phyloP scores from a whole-genome alignment of 306 rosid species.

The Oemleria cerasiformis region DNA sequence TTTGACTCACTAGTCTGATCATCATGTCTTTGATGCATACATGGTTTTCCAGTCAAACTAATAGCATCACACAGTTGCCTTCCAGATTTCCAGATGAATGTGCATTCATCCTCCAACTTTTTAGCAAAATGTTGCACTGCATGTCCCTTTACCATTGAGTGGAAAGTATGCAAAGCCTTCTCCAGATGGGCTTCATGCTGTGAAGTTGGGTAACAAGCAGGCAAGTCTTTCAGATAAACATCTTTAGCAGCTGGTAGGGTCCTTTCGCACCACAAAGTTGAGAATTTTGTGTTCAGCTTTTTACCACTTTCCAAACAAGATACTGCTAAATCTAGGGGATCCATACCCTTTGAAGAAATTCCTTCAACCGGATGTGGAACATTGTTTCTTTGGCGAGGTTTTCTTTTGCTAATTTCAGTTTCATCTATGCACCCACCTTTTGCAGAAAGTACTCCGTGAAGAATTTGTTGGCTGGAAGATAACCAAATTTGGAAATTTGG shows the following conservation, averaged over 20 bases:
- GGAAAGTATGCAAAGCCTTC: constrained; percentile 73
- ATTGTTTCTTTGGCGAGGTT: constrained; percentile 54
- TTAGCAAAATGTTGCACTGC: constrained; percentile 63
- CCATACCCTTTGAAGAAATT: constrained; percentile 40
- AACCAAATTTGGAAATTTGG: constrained; percentile 80
- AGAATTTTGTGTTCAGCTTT: constrained; percentile 69
- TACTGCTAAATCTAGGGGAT: constrained; percentile 71
- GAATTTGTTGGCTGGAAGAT: constrained; percentile 66
- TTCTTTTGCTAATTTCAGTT: constrained; percentile 56
- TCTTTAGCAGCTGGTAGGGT: constrained; percentile 76
- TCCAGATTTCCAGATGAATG: constrained; percentile 77
- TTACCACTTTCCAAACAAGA: constrained; percentile 80
- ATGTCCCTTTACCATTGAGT: constrained; percentile 77
- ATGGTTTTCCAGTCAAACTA: constrained; percentile 91
- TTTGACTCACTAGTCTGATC: constrained; percentile 36
- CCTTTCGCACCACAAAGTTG: constrained; percentile 78
- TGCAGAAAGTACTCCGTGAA: constrained; percentile 69
- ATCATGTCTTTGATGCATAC: constrained; percentile 82
- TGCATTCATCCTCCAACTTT: constrained; percentile 79
- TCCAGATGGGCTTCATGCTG: constrained; percentile 65
- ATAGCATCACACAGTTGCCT: constrained; percentile 89
- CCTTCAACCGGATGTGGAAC: constrained; percentile 48
- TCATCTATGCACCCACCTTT: constrained; percentile 80
- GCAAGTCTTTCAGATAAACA: constrained; percentile 80
- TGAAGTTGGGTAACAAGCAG: constrained; percentile 72